Base-by-base conservation (phyloP, 768 basidiomycete genomes). In the Podaxis mareebaensis region DNA sequence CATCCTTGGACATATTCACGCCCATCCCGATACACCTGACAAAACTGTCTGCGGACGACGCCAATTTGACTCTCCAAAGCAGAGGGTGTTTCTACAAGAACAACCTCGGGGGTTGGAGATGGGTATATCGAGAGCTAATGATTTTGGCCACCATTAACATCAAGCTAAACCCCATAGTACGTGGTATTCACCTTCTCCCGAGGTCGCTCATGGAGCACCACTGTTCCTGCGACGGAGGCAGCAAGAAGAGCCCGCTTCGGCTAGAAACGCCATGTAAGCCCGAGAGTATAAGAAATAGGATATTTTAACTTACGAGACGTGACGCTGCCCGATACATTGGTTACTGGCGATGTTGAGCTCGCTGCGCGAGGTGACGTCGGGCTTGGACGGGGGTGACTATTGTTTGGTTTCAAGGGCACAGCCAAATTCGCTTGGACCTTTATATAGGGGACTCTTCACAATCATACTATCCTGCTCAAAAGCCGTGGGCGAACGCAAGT, bases 121-220 rank as follows among this genome's bases (percentile, higher is more conserved):
- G 22, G 22, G 1, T 22, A 97, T 77, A 98, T 92, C 28, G 94
- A 85, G 57, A 91, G 85, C 95, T 98, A 72, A 36, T 26, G 1
- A 52, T 15, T 36, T 15, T 20, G 17, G 7, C 24, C n/a, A 48
- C 24, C 30, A 24, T 46, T 24, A 30, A 22, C 26, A 40, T 42
- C n/a, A n/a, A 44, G 53, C 15, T 40, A 60, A 61, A 48, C 5
- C 61, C n/a, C n/a, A 33, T 39, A 22, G 38, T 26, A n/a, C 55
- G 26, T 24, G 61, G 10, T 30, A 66, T 28, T 58, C 54, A 76
- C 77, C 71, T 78, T 78, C 56, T 77, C 75, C 57, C 70, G 64
- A 17, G 74, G 68, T 12, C 40, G 51, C 48, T 76, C 75, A 33
- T 72, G 70, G 26, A 78, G 62, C 4, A 69, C 74, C 48, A 76